Base-by-base conservation (phyloP, 176 grass and related monocot genomes). In the Aegilops speltoides region DNA sequence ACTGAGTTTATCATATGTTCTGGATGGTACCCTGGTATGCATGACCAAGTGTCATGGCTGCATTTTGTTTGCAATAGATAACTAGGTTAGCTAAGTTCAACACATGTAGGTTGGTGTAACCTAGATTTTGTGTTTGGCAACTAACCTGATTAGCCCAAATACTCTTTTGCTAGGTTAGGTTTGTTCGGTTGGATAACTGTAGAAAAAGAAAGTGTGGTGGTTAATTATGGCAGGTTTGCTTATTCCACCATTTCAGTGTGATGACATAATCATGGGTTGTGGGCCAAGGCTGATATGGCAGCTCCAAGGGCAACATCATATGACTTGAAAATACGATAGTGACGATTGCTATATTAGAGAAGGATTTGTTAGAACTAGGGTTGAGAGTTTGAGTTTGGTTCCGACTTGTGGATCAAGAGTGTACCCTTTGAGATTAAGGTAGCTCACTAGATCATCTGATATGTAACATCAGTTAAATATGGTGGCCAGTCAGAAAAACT, bases 101-200 rank as follows among this genome's bases (percentile, higher is more conserved):
- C 70, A 73, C 12, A 43, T n/a, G 20, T 43, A 43, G 69, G 7
- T 74, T 24, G 6, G 38, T 40, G 4, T 26, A 23, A 8, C 38
- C n/a, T 73, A 25, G 70, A 45, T 73, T 73, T 73, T 45, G 38
- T 73, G 70, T 46, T 8, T 25, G 40, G 23, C 71, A 28, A 48
- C 71, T 74, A 74, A 74, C 23, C 40, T 46, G 71, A 46, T 74
- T 74, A 74, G 23, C 71, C n/a, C 43, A 74, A 46, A 74, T 74
- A 46, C 71, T 26, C 40, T 48, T 74, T 17, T 11, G 12, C 70
- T 45, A 45, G 70, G 5, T 45, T 46, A 26, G 37, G n/a, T 25
- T 25, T 74, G 40, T 46, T 41, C 8, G 40, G 23, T 17, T 25
- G 13, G 40, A 2, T 74, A 74, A 74, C 40, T 16, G 41, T 74